Percentiles rank a stretch among this genome's conserved stretches.
Evolutionary conservation across 495 filamentous ascomycete species (phyloP).

Genomic region (Penicillium arizonense): DNA sequence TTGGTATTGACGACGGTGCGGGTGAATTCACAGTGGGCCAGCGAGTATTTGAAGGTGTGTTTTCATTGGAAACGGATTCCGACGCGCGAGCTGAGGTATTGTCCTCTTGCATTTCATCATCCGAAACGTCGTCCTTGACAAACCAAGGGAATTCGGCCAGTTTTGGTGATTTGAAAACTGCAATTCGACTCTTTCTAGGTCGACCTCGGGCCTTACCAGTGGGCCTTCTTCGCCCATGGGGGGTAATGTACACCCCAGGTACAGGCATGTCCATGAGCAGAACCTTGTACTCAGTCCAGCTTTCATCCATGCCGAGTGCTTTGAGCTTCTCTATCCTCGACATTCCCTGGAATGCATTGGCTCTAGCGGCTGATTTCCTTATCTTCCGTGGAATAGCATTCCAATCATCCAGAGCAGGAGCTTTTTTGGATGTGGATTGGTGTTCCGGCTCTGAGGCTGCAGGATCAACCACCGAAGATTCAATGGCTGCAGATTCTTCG

Average conservation of each 20-base stretch:
- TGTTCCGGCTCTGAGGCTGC: no score
- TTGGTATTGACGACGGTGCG: neutral
- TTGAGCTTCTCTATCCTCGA: constrained; percentile 38
- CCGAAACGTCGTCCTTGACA: constrained; percentile 3
- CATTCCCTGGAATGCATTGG: constrained; percentile 20
- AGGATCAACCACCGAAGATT: neutral
- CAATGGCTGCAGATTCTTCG: neutral
- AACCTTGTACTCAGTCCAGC: constrained; percentile 45
- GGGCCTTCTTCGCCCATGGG: constrained; percentile 44
- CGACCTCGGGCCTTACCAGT: constrained; percentile 47
- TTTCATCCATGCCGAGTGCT: constrained; percentile 42
- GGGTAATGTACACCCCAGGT: constrained; percentile 53
- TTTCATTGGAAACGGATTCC: neutral
- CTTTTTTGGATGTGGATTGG: no score
- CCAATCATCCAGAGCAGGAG: no score
- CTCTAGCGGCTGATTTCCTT: constrained; percentile 16
- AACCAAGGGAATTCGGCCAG: constrained; percentile 42
- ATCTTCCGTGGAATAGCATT: neutral
- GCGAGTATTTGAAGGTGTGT: neutral
- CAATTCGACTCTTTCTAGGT: constrained; percentile 47
- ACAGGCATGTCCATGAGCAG: constrained; percentile 36
- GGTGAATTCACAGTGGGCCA: neutral
- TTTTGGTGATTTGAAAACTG: constrained; percentile 48
- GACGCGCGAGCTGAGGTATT: neutral
- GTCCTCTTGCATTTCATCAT: constrained; percentile 1